Percentiles rank a stretch among this genome's conserved stretches.
These are phyloP conservation scores for Lolium multiflorum DNA, from an alignment of 176 grass and related monocot genomes.

Conservation along the genomic window DNA sequence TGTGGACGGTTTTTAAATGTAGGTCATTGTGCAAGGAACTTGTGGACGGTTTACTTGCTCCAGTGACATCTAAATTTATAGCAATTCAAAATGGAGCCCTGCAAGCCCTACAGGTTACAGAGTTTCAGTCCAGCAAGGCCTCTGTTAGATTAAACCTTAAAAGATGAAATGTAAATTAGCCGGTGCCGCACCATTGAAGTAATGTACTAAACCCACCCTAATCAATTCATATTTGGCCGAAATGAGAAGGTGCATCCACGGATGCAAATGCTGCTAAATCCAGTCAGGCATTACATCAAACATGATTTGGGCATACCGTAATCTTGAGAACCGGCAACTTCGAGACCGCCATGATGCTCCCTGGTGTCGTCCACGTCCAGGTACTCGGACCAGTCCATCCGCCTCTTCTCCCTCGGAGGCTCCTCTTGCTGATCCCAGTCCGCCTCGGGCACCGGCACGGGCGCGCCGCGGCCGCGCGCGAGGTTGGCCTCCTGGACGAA, in stretches of 20 bases:
- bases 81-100: not conserved
- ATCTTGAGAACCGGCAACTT: not conserved
- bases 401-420: slow-evolving; percentile 42
- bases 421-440: slow-evolving; percentile 3
- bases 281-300: slow-evolving; percentile 28
- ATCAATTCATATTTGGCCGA: not conserved
- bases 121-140: not conserved
- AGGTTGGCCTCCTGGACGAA: slow-evolving; percentile 91
- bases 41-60: not conserved
- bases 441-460: slow-evolving; percentile 29
- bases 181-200: not conserved
- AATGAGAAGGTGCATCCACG: not conserved
- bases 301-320: slow-evolving; percentile 40
- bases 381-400: slow-evolving; percentile 82
- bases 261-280: not conserved
- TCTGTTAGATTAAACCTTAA: not conserved
- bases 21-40: not conserved
- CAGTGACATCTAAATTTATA: not conserved
- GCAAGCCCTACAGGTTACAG: not conserved
- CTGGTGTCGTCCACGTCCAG: slow-evolving; percentile 63
- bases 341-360: slow-evolving; percentile 6
- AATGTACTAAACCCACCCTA: not conserved
- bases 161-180: not conserved
- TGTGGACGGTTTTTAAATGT: too few species aligned
- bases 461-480: slow-evolving; percentile 48